Percentiles rank a stretch among this genome's conserved stretches.
Conservation (phyloP, 2,329 filamentous ascomycete genomes). For the Penicillium sp. region DNA sequence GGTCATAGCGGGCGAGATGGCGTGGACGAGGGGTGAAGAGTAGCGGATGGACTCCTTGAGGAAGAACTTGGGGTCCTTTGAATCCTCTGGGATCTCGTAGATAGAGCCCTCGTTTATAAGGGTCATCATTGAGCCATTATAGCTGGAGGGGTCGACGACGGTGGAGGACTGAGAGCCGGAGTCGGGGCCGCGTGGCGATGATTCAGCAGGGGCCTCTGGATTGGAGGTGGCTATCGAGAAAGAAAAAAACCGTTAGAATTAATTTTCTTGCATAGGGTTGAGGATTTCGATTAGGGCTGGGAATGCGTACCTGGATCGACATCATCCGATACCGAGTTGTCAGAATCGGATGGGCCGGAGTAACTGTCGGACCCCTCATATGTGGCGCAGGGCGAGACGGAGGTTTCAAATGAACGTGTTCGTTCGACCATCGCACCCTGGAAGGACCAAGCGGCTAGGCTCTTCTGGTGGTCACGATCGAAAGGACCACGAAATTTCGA, state of each 20-base stretch:
- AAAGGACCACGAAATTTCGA: slow-evolving; percentile 51
- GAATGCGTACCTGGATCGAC: slow-evolving; percentile 23
- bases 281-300: background rate
- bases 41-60: slow-evolving; percentile 35
- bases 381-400: slow-evolving; percentile 40
- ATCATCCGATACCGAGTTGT: slow-evolving; percentile 20
- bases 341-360: slow-evolving; percentile 18
- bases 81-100: slow-evolving; percentile 27
- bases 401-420: slow-evolving; percentile 35
- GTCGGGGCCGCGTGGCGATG: slow-evolving; percentile 28
- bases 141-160: slow-evolving; percentile 35
- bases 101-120: slow-evolving; percentile 28
- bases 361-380: slow-evolving; percentile 13
- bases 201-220: slow-evolving; percentile 22
- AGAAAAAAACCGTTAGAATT: slow-evolving; percentile 9
- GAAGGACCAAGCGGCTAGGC: slow-evolving; percentile 47
- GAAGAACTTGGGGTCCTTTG: slow-evolving; percentile 30
- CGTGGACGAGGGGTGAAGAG: slow-evolving; percentile 31
- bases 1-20: slow-evolving; percentile 24
- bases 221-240: background rate
- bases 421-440: slow-evolving; percentile 36
- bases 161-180: slow-evolving; percentile 38
- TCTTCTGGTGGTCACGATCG: slow-evolving; percentile 46
- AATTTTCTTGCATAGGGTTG: background rate
- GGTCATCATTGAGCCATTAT: slow-evolving; percentile 36